Evolutionary conservation across 2,329 filamentous ascomycete genomes (phyloP).

Genomic region (Metarhizium humberi): DNA sequence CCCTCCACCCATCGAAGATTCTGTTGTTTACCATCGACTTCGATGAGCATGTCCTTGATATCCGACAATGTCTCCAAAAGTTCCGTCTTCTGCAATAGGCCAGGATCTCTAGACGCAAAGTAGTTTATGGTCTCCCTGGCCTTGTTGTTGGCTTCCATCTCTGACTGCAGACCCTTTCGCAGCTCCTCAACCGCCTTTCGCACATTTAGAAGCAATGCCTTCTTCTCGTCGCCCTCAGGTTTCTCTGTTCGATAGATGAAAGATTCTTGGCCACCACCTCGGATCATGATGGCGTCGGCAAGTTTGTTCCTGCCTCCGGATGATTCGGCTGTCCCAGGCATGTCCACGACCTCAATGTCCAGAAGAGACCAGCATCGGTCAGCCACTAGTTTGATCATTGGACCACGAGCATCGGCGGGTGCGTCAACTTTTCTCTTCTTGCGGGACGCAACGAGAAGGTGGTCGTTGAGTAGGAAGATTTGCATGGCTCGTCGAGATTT

Average conservation of each 20-base stretch:
- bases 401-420: conserved; percentile 37
- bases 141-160: conserved; percentile 80
- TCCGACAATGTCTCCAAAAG: conserved; percentile 69
- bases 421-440: conserved; percentile 86
- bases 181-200: conserved; percentile 89
- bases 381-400: conserved; percentile 71
- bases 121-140: conserved; percentile 79
- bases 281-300: conserved; percentile 80
- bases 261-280: conserved; percentile 76
- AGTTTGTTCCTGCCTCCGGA: conserved; percentile 51
- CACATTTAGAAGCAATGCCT: conserved; percentile 74
- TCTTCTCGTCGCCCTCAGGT: conserved; percentile 68
- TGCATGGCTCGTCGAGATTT: conserved; percentile 84
- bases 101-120: conserved; percentile 69
- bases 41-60: conserved; percentile 81
- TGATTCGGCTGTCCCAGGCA: conserved; percentile 57
- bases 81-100: conserved; percentile 69
- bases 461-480: conserved; percentile 88
- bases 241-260: conserved; percentile 93
- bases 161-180: conserved; percentile 73
- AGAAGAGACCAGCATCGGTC: conserved; percentile 91
- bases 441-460: conserved; percentile 79
- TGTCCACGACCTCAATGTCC: conserved; percentile 87
- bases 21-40: conserved; percentile 93
- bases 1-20: conserved; percentile 92